Base-by-base conservation (phyloP, 2,329 filamentous ascomycete genomes). In the Drechslera avenae region DNA sequence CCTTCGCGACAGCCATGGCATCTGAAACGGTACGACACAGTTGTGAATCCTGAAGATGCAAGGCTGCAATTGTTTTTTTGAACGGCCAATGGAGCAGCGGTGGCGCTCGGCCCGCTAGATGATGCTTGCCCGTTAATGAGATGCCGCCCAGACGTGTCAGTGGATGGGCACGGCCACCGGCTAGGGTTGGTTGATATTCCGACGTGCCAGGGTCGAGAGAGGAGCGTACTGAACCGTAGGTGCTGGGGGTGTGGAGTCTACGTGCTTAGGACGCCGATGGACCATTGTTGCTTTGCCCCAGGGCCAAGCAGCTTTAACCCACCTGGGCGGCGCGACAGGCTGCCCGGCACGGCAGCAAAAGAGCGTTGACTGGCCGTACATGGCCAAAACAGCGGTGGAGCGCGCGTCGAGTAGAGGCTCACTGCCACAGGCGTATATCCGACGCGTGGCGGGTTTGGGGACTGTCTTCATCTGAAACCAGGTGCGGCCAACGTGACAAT, bases 101-200 rank as follows among this genome's bases (percentile, higher is more conserved):
- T 61, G 55, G 58, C 58, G 57, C 58, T 56, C 62, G 63, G 65
- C 58, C 65, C 62, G 63, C 56, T 55, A 52, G 41, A 47, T 14
- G 42, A 56, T 53, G 54, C 55, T 53, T 56, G 61, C 39, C 39
- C 41, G 43, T 44, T 31, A 32, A 12, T 46, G 48, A 41, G 48
- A 30, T 32, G 36, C 42, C 40, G 26, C 34, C 49, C 54, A 50
- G 37, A 46, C 47, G 52, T 60, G 58, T 61, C 63, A 63, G 50
- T 52, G 35, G 44, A 57, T 52, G 50, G 62, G 60, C 62, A 64
- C 62, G 55, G 58, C 59, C 56, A 60, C 55, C 50, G 7, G 32
- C 39, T 39, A 49, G 46, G 21, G n/a, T 34, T 21, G 31, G 19
- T 39, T 43, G 18, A 47, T 47, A 28, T 28, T 10, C 23, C 23